Percentiles rank a stretch among this genome's conserved stretches.
Evolutionary conservation across 768 basidiomycete genomes (phyloP).

Genomic region (Mycena galericulata): DNA sequence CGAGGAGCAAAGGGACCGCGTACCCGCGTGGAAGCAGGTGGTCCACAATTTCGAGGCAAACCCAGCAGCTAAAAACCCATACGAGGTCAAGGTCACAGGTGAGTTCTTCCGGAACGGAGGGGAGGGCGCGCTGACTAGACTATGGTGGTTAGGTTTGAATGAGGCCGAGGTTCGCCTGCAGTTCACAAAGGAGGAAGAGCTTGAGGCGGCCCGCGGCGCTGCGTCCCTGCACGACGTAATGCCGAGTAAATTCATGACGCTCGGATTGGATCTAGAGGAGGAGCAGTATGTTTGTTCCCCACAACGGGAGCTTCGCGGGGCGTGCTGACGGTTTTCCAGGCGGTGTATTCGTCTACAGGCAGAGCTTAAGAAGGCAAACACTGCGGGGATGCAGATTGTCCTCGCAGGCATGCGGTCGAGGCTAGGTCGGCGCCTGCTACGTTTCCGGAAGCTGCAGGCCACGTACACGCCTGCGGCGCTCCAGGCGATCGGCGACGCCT

Average conservation of each 20-base stretch:
- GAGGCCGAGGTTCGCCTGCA: neutral
- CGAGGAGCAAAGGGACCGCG: neutral
- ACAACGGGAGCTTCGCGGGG: too few species aligned
- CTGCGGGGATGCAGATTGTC: neutral
- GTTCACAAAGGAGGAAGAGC: neutral
- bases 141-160: neutral
- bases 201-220: neutral
- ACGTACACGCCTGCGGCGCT: too few species aligned
- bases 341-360: slow-evolving; percentile 30
- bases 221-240: neutral
- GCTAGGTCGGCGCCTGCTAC: neutral
- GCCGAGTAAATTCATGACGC: neutral
- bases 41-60: neutral
- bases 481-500: too few species aligned
- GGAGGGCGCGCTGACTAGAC: too few species aligned
- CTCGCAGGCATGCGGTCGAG: neutral
- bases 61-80: neutral
- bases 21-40: slow-evolving; percentile 1
- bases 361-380: slow-evolving; percentile 17
- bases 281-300: slow-evolving; percentile 14
- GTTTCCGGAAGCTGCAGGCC: too few species aligned
- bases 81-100: neutral
- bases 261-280: neutral
- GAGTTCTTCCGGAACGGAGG: neutral
- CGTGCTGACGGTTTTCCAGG: too few species aligned